Evolutionary conservation across 164 flowering plant species (phyloP), one percentile per base, ranked within the genome.

Genomic region (Akebia trifoliata): DNA sequence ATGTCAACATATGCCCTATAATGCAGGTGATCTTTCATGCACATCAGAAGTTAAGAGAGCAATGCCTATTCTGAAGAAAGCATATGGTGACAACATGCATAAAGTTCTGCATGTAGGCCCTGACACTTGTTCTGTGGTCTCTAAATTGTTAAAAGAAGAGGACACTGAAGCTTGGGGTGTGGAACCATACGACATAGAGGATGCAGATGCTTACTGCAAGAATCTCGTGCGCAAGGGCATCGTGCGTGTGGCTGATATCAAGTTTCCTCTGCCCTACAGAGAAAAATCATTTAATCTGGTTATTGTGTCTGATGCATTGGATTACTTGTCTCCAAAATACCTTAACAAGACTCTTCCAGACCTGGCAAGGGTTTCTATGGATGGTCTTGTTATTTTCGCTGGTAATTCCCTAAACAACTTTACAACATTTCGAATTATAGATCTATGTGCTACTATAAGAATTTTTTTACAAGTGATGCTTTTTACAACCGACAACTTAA

Each of bases 41-140:
- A 78, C 95, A 18, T 47, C 35, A 17, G 97, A 91, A 69, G 82
- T 84, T 57, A 81, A 73, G 61, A 79, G 76, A 60, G 82, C 92
- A 14, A 74, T 91, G 54, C 96, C 97, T 26, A 20, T 75, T 47
- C 67, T 91, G 26, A 80, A 79, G 65, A 86, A 84, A 62, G 87
- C 86, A 29, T 91, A 86, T 65, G 92, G 94, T 43, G 94, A 84
- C 39, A 73, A 78, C 65, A 87, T 88, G 90, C 87, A 18, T 67
- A 86, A 86, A 67, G 87, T 91, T 63, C 70, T 91, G 81, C 97
- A 91, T 55, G 85, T 87, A n/a, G 97, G 97, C 30, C 96, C 97
- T 54, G 96, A 88, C 46, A 83, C 90, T 40, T 91, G 97, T 57
- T 77, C 88, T 22, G 85, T 91, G 25, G 86, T 88, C 52, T 81